These are phyloP conservation scores for Trichophyton verrucosum DNA, from an alignment of 2,329 filamentous ascomycete genomes.

Conservation along the genomic window DNA sequence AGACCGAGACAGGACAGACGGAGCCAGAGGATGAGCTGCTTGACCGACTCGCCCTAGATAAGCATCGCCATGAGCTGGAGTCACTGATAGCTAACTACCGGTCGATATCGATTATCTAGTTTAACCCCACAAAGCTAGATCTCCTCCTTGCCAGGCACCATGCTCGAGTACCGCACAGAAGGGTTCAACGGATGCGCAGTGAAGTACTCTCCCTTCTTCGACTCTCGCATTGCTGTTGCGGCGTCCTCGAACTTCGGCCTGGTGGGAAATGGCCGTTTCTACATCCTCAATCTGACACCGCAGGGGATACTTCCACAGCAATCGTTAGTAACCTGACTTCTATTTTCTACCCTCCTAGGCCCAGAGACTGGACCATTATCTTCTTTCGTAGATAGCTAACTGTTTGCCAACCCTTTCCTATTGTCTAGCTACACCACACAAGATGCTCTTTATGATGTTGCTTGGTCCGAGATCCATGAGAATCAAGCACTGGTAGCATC, in stretches of 20 bases:
- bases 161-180: slow-evolving; percentile 89
- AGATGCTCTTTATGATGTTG: slow-evolving; percentile 86
- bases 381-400: neutral
- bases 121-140: neutral
- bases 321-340: slow-evolving; percentile 42
- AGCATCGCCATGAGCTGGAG: neutral
- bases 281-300: slow-evolving; percentile 68
- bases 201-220: slow-evolving; percentile 97
- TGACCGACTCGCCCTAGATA: neutral
- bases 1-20: neutral
- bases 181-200: slow-evolving; percentile 94
- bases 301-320: slow-evolving; percentile 76
- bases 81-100: neutral
- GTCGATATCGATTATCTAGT: neutral
- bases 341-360: neutral
- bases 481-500: slow-evolving; percentile 82
- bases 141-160: slow-evolving; percentile 29
- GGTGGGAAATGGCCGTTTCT: slow-evolving; percentile 87
- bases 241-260: slow-evolving; percentile 92
- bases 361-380: neutral
- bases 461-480: slow-evolving; percentile 94
- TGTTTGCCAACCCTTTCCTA: neutral
- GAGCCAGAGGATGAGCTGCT: neutral
- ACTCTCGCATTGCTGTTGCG: slow-evolving; percentile 82
- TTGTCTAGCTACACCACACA: slow-evolving; percentile 75